Evolutionary conservation across 371 early-diverging fungal genomes (phyloP).

Genomic region (Mortierella sp.): DNA sequence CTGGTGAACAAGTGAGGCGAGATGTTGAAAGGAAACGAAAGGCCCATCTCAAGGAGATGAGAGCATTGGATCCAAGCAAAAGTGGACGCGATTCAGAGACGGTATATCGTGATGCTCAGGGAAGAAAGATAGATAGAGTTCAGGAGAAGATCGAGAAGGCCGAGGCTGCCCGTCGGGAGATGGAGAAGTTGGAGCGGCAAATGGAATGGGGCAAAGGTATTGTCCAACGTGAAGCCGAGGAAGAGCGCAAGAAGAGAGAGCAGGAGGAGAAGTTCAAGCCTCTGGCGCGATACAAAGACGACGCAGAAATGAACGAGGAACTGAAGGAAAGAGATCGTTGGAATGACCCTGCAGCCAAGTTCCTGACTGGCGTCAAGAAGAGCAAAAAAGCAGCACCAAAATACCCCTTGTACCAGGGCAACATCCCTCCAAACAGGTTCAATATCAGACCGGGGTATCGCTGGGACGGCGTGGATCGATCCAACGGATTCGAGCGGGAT

Average conservation of each 20-base stretch:
- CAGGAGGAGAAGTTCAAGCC: conserved; percentile 71
- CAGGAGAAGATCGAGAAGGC: conserved; percentile 71
- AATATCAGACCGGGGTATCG: conserved; percentile 88
- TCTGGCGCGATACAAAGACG: conserved; percentile 75
- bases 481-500: conserved; percentile 86
- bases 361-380: conserved; percentile 61
- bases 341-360: conserved; percentile 78
- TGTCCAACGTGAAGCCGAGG: conserved; percentile 72
- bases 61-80: conserved; percentile 53
- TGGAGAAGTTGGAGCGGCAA: conserved; percentile 71
- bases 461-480: conserved; percentile 95
- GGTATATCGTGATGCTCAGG: conserved; percentile 80
- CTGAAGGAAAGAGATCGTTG: conserved; percentile 68
- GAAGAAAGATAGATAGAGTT: conserved; percentile 78
- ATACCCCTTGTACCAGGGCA: conserved; percentile 67
- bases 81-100: conserved; percentile 71
- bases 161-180: conserved; percentile 64
- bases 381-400: conserved; percentile 53
- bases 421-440: conserved; percentile 81
- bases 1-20: conserved; percentile 60
- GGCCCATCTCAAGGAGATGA: conserved; percentile 57
- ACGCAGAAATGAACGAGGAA: conserved; percentile 71
- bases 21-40: conserved; percentile 56
- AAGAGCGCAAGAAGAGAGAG: conserved; percentile 59
- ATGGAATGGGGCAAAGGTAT: conserved; percentile 86